A percentile compares a stretch with the other conserved stretches of the same genome.
phyloP scores from a whole-genome alignment of 345 rosid genomes.

The Eutrema heterophyllum region DNA sequence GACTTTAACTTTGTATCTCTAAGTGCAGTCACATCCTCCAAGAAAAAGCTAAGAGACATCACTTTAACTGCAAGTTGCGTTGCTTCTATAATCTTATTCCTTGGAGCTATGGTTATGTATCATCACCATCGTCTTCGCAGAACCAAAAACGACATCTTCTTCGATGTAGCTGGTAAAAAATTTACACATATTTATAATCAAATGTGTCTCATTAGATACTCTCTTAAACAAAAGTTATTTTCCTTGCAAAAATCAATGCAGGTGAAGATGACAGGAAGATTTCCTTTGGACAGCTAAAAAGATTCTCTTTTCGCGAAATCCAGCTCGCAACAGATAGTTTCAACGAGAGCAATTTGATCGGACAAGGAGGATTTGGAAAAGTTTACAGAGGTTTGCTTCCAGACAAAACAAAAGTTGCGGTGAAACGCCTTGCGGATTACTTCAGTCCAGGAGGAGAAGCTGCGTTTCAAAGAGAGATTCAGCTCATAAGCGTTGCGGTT shows the following conservation, averaged over 20 bases:
- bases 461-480: slow-evolving; percentile 80
- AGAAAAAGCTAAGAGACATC: slow-evolving; percentile 51
- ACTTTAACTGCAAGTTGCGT: slow-evolving; percentile 50
- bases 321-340: slow-evolving; percentile 83
- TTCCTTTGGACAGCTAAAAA: slow-evolving; percentile 61
- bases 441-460: slow-evolving; percentile 81
- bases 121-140: slow-evolving; percentile 43
- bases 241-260: slow-evolving; percentile 9
- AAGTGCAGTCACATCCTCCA: slow-evolving; percentile 51
- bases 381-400: slow-evolving; percentile 82
- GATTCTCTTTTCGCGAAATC: slow-evolving; percentile 73
- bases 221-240: neutral
- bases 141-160: slow-evolving; percentile 45
- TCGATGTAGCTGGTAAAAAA: slow-evolving; percentile 66
- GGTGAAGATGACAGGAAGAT: slow-evolving; percentile 76
- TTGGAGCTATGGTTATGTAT: slow-evolving; percentile 46
- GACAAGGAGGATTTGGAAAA: slow-evolving; percentile 95
- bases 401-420: slow-evolving; percentile 71
- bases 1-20: neutral
- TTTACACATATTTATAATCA: neutral
- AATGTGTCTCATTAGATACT: neutral
- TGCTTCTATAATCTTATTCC: slow-evolving; percentile 43
- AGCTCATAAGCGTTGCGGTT: slow-evolving; percentile 77
- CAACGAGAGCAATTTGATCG: slow-evolving; percentile 69
- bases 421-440: slow-evolving; percentile 76